Evolutionary conservation across 225 moss, liverwort and hornwort species (phyloP), one percentile per base, ranked within the genome.

Genomic region (Climacium dendroides): DNA sequence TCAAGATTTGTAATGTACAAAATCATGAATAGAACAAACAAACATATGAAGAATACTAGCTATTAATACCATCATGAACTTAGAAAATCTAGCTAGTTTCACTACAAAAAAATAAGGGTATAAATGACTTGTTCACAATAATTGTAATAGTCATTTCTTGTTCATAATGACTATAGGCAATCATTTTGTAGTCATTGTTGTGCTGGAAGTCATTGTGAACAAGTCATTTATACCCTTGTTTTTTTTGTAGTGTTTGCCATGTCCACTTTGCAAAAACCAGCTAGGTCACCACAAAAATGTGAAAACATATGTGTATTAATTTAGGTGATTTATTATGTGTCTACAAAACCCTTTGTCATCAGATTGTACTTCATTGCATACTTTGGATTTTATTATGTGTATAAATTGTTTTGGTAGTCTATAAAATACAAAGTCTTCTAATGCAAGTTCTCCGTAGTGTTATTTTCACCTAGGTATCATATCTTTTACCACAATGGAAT

Each of bases 251-350:
- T n/a, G n/a, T n/a, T 63, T 32, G 0, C 15, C 0, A 30, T 30
- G 4, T 30, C 61, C 4, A 2, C 61, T n/a, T 19, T n/a, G n/a
- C 1, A 22, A n/a, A 7, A 67, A 37, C 23, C 7, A 67, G 2
- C 0, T n/a, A 37, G 0, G 23, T 67, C 67, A 67, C 13, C 13
- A 23, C 7, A 13, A 37, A 67, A 67, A 67, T 37, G 23, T 67
- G 2, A 23, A 23, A 67, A 35, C 2, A 1, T 67, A 1, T 1
- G 2, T 4, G 13, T 7, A 12, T 67, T 23, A 7, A 13, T 6
- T n/a, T 37, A 66, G 6, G 37, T 66, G n/a, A n/a, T 66, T 20
- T 11, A 66, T 37, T 66, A 20, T 4, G 6, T 6, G 11, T n/a
- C 37, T 24, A 69, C 13, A 0, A 4, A 23, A 1, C 0, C 69